These are phyloP conservation scores for Aspergillus sclerotiicarbonarius DNA, from an alignment of 495 filamentous ascomycete species.

Conservation along the genomic window DNA sequence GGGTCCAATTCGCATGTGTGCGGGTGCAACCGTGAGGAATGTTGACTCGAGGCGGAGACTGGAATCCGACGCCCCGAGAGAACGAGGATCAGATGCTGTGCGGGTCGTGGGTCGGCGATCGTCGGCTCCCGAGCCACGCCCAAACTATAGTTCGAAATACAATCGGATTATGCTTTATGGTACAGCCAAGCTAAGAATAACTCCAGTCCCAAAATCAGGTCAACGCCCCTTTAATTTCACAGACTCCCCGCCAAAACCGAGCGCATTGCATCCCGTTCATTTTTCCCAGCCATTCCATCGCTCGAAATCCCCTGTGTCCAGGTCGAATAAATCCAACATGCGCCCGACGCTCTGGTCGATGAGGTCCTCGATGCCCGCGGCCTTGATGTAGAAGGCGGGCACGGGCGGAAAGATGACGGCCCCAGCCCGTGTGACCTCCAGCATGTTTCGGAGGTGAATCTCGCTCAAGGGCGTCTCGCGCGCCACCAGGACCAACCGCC, in stretches of 20 bases:
- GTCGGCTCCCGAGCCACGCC: neutral
- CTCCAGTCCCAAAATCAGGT: constrained; percentile 1
- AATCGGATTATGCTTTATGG: no score
- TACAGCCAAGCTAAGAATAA: no score
- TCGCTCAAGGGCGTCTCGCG: constrained; percentile 46
- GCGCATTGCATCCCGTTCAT: neutral
- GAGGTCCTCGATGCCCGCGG: constrained; percentile 36
- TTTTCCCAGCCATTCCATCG: constrained; percentile 43
- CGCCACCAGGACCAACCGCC: constrained; percentile 38
- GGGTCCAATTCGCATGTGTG: neutral
- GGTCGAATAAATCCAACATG: constrained; percentile 46
- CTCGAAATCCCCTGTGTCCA: constrained; percentile 42
- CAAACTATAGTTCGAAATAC: neutral
- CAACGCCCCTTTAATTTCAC: neutral
- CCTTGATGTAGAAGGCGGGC: constrained; percentile 42
- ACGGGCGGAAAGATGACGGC: constrained; percentile 45
- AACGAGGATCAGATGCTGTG: no score
- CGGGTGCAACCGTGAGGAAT: no score
- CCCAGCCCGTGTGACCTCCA: constrained; percentile 33
- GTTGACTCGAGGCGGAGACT: no score
- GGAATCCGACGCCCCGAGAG: no score
- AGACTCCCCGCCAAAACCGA: neutral
- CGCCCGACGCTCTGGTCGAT: constrained; percentile 43
- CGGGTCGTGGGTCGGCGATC: no score
- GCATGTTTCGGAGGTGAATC: constrained; percentile 48